Evolutionary conservation across 805 yeast species (phyloP), one percentile per base, ranked within the genome.

Genomic region (Suhomyces canberraensis): DNA sequence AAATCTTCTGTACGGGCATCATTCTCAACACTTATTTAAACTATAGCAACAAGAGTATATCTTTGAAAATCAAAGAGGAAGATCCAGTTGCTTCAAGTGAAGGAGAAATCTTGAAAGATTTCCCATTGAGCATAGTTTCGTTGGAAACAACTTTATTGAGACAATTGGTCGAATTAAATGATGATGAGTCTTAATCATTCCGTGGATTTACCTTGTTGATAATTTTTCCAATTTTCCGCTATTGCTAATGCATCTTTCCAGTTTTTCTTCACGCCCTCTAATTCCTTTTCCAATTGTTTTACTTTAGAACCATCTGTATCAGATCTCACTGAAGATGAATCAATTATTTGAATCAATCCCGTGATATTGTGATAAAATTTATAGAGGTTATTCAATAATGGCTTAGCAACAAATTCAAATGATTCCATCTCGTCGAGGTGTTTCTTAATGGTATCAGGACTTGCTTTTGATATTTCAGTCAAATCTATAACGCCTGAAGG

Each of bases 231-330:
- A 33, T 61, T 56, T 18, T 69, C 73, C 4, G 62, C 45, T 2
- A 69, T 60, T 31, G 52, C 54, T 38, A 64, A 50, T 0, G 73
- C 70, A 24, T 64, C 65, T 36, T 62, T 51, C 70, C 71, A 66
- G 37, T 64, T 67, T 25, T 52, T 47, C 11, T 52, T 52, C 33
- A 66, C 54, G 15, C 44, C 41, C 18, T 54, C 59, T 36, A 66
- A 54, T 35, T 69, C 72, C n/a, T 50, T 50, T 32, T 49, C 46
- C 34, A 66, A 50, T 33, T 51, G 50, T 24, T 47, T 39, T 13
- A 44, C 39, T 19, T 45, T 44, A 4, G 43, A 30, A 16, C 42
- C 47, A 16, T 42, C 42, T 7, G 32, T 17, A 9, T 46, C 46
- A 22, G 35, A 27, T 4, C 18, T 25, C 5, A 25, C 17, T 8